These are phyloP conservation scores for Pugionium dolabratum DNA, from an alignment of 345 rosid species.

Conservation along the genomic window DNA sequence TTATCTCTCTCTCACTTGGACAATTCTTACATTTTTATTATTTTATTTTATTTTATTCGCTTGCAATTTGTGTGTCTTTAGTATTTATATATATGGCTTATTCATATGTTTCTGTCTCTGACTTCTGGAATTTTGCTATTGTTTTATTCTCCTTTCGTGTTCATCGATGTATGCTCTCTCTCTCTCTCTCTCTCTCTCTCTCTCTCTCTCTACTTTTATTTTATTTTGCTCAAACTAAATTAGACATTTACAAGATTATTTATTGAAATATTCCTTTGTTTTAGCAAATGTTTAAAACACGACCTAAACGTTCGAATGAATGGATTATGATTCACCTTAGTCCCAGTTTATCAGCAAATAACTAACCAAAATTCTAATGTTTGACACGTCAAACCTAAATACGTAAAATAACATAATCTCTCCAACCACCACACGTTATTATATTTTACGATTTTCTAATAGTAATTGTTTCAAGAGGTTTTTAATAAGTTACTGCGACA, in stretches of 20 bases:
- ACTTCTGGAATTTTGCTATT: constrained; percentile 38
- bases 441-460: constrained; percentile 6
- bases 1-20: constrained; percentile 1
- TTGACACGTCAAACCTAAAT: not conserved
- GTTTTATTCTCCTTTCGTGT: constrained; percentile 35
- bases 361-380: not conserved
- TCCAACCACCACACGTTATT: not conserved
- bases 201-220: too few species aligned
- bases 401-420: not conserved
- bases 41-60: constrained; percentile 4
- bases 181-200: too few species aligned
- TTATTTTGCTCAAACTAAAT: too few species aligned
- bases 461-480: constrained; percentile 1
- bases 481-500: constrained; percentile 11
- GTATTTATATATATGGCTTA: constrained; percentile 7
- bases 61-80: constrained; percentile 16
- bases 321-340: too few species aligned
- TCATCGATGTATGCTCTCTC: constrained; percentile 23
- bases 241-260: not conserved
- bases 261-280: too few species aligned
- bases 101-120: constrained; percentile 33
- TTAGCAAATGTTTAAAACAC: too few species aligned
- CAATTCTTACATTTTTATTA: not conserved
- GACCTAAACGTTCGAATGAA: too few species aligned
- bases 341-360: too few species aligned